Base-by-base conservation (phyloP, 2,329 filamentous ascomycete genomes). In the Tolypocladium cylindrosporum region DNA sequence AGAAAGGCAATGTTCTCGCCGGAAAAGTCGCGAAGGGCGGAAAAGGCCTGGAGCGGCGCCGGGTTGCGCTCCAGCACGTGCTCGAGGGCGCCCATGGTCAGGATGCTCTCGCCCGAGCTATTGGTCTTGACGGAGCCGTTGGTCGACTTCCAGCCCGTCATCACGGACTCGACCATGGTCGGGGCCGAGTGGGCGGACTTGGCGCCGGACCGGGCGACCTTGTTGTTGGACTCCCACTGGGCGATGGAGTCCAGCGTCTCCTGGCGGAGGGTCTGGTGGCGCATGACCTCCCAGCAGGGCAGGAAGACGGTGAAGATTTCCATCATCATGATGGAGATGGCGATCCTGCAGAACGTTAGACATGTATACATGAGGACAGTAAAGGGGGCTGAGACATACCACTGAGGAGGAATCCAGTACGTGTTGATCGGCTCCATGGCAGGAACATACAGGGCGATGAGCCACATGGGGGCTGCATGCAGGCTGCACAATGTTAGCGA, bases 1-100 rank as follows among this genome's bases (percentile, higher is more conserved):
- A 89, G 72, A 67, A 89, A 89, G 40, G 84, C 80, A 62, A 89
- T 85, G 66, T 89, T 89, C 68, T 89, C 86, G 16, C 85, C 86
- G 0, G 85, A 88, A 66, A 89, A 88, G 63, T 89, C 86, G 41
- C 80, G 77, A 1, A 82, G 74, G 0, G 85, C 85, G 0, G 86
- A 85, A 67, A 87, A 89, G 56, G 83, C 71, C 58, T 86, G 82
- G 0, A 89, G 76, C 0, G 82, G 81, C 5, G 77, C 74, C 0
- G 83, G 81, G 66, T 87, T 85, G 55, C 77, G 75, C 57, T 78
- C 73, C 0, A 89, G 74, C 5, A 84, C 81, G 59, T 82, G 75
- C 61, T 89, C 85, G 2, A 89, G 77, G 0, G 84, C 82, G 48
- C 77, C 75, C 79, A 87, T 85, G 51, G 81, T 83, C 54, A 81